Evolutionary conservation across 2,329 filamentous ascomycete species (phyloP).

Genomic region (Emydomyces testavorans): DNA sequence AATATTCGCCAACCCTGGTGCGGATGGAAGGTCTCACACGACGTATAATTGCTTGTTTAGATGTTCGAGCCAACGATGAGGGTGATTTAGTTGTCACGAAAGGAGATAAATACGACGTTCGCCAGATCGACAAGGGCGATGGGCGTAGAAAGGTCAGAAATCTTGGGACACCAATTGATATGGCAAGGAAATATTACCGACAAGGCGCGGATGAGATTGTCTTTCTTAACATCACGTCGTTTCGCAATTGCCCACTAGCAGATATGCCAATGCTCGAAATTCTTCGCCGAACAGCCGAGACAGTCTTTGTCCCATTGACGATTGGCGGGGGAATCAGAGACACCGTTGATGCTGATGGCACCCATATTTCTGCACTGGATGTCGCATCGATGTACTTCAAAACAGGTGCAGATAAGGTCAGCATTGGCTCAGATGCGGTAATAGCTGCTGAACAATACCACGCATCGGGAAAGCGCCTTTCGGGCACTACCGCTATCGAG

Average conservation of each 20-base stretch:
- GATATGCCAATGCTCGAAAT: conserved; percentile 96
- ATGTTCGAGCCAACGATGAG: conserved; percentile 86
- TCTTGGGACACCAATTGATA: conserved; percentile 89
- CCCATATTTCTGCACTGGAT: conserved; percentile 74
- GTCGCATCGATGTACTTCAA: conserved; percentile 97
- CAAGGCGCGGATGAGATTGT: conserved; percentile 95
- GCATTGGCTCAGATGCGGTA: conserved; percentile 90
- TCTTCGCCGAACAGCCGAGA: conserved; percentile 69
- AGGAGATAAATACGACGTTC: conserved; percentile 96
- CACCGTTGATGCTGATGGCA: conserved; percentile 78
- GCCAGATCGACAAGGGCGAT: conserved; percentile 61
- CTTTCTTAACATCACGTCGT: conserved; percentile 96
- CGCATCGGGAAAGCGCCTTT: conserved; percentile 53
- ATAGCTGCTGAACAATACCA: conserved; percentile 87
- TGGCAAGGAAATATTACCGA: conserved; percentile 88
- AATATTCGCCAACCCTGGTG: conserved; percentile 17
- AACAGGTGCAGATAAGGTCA: conserved; percentile 93
- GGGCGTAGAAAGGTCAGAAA: conserved; percentile 62
- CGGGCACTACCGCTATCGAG: conserved; percentile 83
- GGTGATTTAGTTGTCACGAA: conserved; percentile 97
- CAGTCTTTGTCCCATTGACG: conserved; percentile 91
- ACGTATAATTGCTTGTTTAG: conserved; percentile 87
- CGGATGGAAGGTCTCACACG: conserved; percentile 64
- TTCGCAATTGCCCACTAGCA: conserved; percentile 84
- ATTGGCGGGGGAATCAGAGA: conserved; percentile 93